phyloP scores from a whole-genome alignment of 805 yeast species.

The Barnettozyma botsteinii region DNA sequence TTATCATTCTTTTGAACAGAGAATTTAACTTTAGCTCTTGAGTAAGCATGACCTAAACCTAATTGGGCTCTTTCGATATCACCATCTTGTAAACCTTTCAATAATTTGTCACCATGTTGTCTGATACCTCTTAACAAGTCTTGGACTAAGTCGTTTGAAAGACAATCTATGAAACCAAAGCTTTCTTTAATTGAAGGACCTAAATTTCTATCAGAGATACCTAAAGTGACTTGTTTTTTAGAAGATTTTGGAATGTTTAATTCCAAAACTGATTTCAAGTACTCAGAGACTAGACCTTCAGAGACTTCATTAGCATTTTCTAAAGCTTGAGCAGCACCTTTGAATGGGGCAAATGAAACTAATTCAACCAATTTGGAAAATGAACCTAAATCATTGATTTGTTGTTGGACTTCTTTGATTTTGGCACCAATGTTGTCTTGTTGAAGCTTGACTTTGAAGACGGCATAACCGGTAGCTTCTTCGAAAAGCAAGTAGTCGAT shows the following conservation, averaged over 20 bases:
- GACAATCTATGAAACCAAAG: conserved; percentile 85
- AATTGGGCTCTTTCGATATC: conserved; percentile 97
- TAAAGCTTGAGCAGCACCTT: conserved; percentile 98
- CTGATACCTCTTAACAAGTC: conserved; percentile 94
- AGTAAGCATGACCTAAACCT: conserved; percentile 98
- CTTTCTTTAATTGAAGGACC: conserved; percentile 95
- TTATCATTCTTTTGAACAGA: conserved; percentile 98
- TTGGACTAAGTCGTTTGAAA: conserved; percentile 87
- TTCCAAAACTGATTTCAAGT: conserved; percentile 83
- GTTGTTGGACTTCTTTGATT: conserved; percentile 89
- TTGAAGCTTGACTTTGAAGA: conserved; percentile 88
- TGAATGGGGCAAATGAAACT: conserved; percentile 95
- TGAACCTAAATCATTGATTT: conserved; percentile 75
- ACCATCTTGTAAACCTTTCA: conserved; percentile 89
- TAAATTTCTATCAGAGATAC: conserved; percentile 89
- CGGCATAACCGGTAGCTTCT: conserved; percentile 97
- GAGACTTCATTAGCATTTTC: conserved; percentile 97
- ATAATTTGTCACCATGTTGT: conserved; percentile 79
- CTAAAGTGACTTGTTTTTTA: conserved; percentile 65
- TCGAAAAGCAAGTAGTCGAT: conserved; percentile 91
- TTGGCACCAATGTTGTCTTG: conserved; percentile 93
- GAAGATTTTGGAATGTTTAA: conserved; percentile 77
- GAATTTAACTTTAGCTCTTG: conserved; percentile 98
- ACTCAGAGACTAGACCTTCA: conserved; percentile 93
- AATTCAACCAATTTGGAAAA: conserved; percentile 91